Evolutionary conservation across 2,329 filamentous ascomycete genomes (phyloP).

Genomic region (Diaporthe vaccinii): DNA sequence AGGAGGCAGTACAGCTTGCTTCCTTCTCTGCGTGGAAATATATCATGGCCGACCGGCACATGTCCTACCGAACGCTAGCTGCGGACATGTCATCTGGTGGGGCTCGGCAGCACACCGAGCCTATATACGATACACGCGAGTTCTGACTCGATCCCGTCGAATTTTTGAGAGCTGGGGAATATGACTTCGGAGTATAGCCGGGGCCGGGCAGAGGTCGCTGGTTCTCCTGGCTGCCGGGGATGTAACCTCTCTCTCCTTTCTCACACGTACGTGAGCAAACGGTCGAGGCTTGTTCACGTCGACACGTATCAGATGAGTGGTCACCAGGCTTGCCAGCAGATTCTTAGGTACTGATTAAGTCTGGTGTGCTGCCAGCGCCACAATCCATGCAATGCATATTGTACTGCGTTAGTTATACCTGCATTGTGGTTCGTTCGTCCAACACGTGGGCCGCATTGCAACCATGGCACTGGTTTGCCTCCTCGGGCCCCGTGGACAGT

Average conservation of each 20-base stretch:
- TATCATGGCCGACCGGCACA: background rate
- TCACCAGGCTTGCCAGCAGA: background rate
- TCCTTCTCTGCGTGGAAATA: background rate
- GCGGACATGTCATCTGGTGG: background rate
- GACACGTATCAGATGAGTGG: background rate
- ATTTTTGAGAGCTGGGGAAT: background rate
- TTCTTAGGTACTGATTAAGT: background rate
- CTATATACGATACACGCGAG: background rate
- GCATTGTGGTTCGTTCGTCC: background rate
- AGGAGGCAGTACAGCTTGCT: too few relatives aligned
- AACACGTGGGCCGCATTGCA: conserved; percentile 21
- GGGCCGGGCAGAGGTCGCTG: background rate
- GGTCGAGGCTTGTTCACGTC: background rate
- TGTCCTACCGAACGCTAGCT: background rate
- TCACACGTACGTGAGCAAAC: background rate
- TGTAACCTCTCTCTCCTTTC: background rate
- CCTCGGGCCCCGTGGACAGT: background rate
- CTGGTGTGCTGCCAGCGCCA: background rate
- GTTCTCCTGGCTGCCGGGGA: background rate
- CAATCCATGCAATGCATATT: background rate
- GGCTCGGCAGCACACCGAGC: conserved; percentile 14
- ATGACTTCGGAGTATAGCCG: conserved; percentile 11
- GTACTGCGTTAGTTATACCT: background rate
- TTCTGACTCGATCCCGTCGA: conserved; percentile 13
- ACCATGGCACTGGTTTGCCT: background rate